Base-by-base conservation (phyloP, 495 filamentous ascomycete genomes). In the Saxophila tyrrhenica region DNA sequence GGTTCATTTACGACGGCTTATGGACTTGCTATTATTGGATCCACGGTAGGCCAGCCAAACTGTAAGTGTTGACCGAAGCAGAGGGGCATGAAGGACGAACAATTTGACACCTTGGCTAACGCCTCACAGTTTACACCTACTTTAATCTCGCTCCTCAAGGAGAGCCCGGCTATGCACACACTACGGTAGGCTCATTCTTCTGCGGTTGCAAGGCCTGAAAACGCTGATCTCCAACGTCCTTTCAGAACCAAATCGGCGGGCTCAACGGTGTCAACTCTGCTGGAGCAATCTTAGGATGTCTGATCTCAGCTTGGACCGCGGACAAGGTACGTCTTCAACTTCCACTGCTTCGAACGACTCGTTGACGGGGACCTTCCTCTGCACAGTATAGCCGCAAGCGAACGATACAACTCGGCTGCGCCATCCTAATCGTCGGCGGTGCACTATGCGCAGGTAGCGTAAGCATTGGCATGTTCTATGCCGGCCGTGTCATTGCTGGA, bases 11-110 rank as follows among this genome's bases (percentile, higher is more conserved):
- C 73, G 15, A 75, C 71, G 48, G 69, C 69, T 25, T 77, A 77
- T 62, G 72, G 74, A 44, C 56, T 73, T 16, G 73, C 75, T 0
- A 70, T 75, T 46, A 78, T 79, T 44, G 61, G 65, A 10, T 75
- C 73, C 44, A 77, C 75, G 0, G 72, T 79, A 52, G 76, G 76
- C 20, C 76, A 76, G 52, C 73, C 73, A 10, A 70, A 67, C 58
- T 77, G 51, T 54, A 46, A 45, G 51, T 52, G 8, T n/a, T n/a
- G n/a, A n/a, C n/a, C n/a, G n/a, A n/a, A 35, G 29, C 29, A 35
- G 7, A 35, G 13, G 29, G 29, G 29, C 5, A 35, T 13, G 29
- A 35, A 35, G 29, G 29, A 35, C 29, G 29, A 35, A 35, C 13
- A 13, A n/a, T 13, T 13, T 5, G 13, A 35, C 29, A 35, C 3